Evolutionary conservation across 202 grass and related monocot genomes (phyloP).

Genomic region (Schoenoplectus tabernaemontani): DNA sequence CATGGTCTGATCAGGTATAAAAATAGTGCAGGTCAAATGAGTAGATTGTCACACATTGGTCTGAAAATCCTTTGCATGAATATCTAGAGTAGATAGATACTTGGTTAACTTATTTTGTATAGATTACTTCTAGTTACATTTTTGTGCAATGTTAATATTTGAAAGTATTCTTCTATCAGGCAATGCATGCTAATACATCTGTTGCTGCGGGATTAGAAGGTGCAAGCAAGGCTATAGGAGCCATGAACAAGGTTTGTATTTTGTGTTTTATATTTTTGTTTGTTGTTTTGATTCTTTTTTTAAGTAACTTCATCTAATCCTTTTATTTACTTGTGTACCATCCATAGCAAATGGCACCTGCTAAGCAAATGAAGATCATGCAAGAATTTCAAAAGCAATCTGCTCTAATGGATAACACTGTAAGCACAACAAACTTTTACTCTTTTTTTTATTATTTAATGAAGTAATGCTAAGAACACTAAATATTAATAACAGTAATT

Average conservation of each 20-base stretch:
- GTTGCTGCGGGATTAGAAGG: constrained; percentile 79
- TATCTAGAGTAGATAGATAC: constrained; percentile 3
- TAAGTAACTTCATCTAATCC: neutral
- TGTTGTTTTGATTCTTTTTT: no score
- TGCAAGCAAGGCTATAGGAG: constrained; percentile 84
- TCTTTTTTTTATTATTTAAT: constrained; percentile 22
- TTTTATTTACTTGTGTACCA: constrained; percentile 20
- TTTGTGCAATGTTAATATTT: constrained; percentile 4
- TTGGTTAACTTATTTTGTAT: neutral
- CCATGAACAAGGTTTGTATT: constrained; percentile 71
- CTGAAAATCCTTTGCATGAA: neutral
- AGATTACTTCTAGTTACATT: neutral
- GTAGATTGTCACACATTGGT: neutral
- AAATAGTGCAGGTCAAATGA: neutral
- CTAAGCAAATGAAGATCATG: constrained; percentile 84
- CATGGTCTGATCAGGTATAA: neutral
- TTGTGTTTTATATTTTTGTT: neutral
- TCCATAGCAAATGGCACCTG: constrained; percentile 85
- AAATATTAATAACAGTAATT: constrained; percentile 9
- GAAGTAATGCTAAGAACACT: constrained; percentile 10
- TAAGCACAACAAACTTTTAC: constrained; percentile 16
- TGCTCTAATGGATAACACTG: constrained; percentile 80
- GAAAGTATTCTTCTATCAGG: constrained; percentile 34
- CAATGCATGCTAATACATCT: constrained; percentile 88
- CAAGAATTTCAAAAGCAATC: constrained; percentile 98